Evolutionary conservation across 2,329 filamentous ascomycete genomes (phyloP).

Genomic region (Aciculosporium take): DNA sequence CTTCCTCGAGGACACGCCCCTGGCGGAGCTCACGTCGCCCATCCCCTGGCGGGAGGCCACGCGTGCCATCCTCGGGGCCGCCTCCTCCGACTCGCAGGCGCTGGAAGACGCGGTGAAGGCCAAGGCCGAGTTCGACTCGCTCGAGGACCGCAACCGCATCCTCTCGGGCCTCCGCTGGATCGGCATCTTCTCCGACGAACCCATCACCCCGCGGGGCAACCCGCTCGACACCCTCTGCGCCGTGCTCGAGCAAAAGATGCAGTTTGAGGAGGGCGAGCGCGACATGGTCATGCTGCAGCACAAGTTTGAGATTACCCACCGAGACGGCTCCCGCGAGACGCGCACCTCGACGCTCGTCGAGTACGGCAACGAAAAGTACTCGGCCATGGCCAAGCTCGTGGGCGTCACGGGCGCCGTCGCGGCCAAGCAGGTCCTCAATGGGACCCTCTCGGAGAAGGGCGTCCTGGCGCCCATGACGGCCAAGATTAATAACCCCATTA

Average conservation of each 20-base stretch:
- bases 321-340: slow-evolving; percentile 64
- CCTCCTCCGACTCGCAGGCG: slow-evolving; percentile 51
- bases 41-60: slow-evolving; percentile 78
- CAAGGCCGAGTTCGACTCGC: slow-evolving; percentile 58
- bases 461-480: slow-evolving; percentile 63
- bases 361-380: slow-evolving; percentile 68
- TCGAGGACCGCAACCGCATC: slow-evolving; percentile 55
- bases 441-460: slow-evolving; percentile 57
- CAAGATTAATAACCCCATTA: slow-evolving; percentile 57
- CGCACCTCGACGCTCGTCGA: slow-evolving; percentile 69
- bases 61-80: slow-evolving; percentile 57
- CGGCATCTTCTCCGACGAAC: slow-evolving; percentile 35
- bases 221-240: slow-evolving; percentile 86
- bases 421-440: slow-evolving; percentile 64
- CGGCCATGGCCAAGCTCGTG: slow-evolving; percentile 71
- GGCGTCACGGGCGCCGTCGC: slow-evolving; percentile 53
- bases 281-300: slow-evolving; percentile 72
- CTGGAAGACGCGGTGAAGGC: slow-evolving; percentile 58
- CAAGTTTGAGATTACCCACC: slow-evolving; percentile 66
- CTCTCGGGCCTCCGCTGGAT: slow-evolving; percentile 60
- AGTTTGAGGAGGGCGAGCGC: slow-evolving; percentile 68
- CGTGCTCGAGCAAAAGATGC: slow-evolving; percentile 81
- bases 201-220: slow-evolving; percentile 60
- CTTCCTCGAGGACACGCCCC: slow-evolving; percentile 62
- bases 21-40: slow-evolving; percentile 49